Conservation (phyloP, 352 stramenopile species). For the Phytophthora tentaculata region DNA sequence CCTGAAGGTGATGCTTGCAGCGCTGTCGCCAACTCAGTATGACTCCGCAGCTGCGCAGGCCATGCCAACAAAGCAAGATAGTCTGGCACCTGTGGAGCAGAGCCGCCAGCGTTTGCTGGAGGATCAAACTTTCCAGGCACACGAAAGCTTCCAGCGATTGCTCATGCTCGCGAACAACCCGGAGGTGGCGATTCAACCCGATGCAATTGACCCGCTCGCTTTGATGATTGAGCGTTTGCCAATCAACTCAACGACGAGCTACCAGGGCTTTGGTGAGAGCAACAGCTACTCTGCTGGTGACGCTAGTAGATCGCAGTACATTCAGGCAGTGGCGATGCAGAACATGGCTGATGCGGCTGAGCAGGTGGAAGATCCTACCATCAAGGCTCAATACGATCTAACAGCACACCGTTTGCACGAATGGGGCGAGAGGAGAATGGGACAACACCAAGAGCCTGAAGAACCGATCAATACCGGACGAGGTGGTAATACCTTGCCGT, state of each 20-base stretch:
- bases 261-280: constrained; percentile 2
- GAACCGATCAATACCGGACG: constrained; percentile 1
- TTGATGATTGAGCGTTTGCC: constrained; percentile 40
- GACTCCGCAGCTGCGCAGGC: constrained; percentile 3
- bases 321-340: constrained; percentile 32
- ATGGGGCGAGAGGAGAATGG: constrained; percentile 41
- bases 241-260: constrained; percentile 1
- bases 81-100: constrained; percentile 24
- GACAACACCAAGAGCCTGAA: constrained; percentile 21
- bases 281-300: constrained; percentile 16
- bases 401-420: constrained; percentile 36
- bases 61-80: constrained; percentile 26
- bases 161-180: constrained; percentile 39
- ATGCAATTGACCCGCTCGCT: constrained; percentile 30
- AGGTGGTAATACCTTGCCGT: constrained; percentile 3
- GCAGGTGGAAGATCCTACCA: constrained; percentile 31
- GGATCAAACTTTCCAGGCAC: constrained; percentile 40
- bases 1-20: constrained; percentile 30
- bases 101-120: constrained; percentile 38
- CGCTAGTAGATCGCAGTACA: constrained; percentile 26
- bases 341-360: constrained; percentile 29
- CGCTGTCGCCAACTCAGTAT: constrained; percentile 25
- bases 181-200: background rate
- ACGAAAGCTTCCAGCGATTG: constrained; percentile 33
- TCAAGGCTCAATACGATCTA: constrained; percentile 42